phyloP scores from a whole-genome alignment of 345 rosid genomes.

The Hibiscus syriacus region DNA sequence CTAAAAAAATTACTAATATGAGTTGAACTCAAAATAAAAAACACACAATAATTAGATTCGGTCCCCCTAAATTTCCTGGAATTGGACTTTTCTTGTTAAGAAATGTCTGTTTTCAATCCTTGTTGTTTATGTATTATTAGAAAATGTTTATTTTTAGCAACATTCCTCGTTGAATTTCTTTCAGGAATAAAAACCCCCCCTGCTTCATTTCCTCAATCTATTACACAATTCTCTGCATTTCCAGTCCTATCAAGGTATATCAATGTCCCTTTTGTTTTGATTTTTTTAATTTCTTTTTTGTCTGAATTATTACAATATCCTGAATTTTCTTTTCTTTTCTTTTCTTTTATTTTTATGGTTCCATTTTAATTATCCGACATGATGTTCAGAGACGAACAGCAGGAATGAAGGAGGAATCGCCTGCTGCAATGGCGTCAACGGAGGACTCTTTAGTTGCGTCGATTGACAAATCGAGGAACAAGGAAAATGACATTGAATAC shows the following conservation, averaged over 20 bases:
- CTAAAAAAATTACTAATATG: too few relatives aligned
- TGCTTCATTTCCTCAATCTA: constrained; percentile 1
- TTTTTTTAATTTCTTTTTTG: too few relatives aligned
- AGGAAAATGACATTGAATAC: constrained; percentile 28
- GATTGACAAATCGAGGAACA: constrained; percentile 29
- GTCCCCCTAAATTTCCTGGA: not conserved
- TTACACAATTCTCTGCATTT: not conserved
- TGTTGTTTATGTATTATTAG: not conserved
- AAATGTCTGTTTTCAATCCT: not conserved
- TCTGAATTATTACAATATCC: too few relatives aligned
- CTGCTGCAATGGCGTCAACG: constrained; percentile 41
- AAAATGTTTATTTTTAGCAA: constrained; percentile 1
- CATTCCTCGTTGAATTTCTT: not conserved
- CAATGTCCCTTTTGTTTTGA: not conserved
- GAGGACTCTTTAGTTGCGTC: constrained; percentile 28
- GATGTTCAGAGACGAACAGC: constrained; percentile 31
- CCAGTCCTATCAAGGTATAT: constrained; percentile 1
- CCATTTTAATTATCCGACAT: too few relatives aligned
- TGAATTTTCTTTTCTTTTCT: too few relatives aligned
- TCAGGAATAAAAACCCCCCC: not conserved
- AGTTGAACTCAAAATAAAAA: not conserved
- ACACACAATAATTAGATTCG: not conserved
- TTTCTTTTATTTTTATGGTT: too few relatives aligned
- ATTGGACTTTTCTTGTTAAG: not conserved
- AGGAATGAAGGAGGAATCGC: constrained; percentile 33